Evolutionary conservation across 1,284 basidiomycete genomes (phyloP), one percentile per base, ranked within the genome.

Genomic region (Papiliotrema nemorosa): DNA sequence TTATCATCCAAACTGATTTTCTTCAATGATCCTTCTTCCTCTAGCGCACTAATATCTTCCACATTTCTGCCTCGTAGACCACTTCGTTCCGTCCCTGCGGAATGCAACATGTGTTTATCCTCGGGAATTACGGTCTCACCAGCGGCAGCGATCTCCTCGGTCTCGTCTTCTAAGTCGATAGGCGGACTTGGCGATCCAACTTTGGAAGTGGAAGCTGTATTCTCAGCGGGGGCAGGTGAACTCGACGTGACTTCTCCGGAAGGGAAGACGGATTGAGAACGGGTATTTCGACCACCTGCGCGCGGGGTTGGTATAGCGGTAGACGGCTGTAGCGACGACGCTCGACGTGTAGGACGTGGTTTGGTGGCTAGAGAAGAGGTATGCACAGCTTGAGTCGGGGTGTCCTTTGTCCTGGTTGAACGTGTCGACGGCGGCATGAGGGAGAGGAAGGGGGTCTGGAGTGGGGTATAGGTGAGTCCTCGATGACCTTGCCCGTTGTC

Each of bases 1-100:
- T 31, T 14, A 14, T 31, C 29, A 31, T 31, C 50, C 46, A 53
- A 40, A 56, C 24, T 21, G 14, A 40, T 26, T 13, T 25, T 27
- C 47, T 46, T 58, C 43, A 68, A 59, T 31, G 71, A 52, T 3
- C 71, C 72, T 56, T 73, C 62, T 43, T 74, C 72, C 41, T 70
- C 67, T 25, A 70, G 44, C 24, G 68, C 66, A 21, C 48, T 54
- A 0, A 69, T 16, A 55, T 72, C 67, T 52, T 72, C 69, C 5
- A 72, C 49, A 36, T 69, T 67, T 37, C 69, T 47, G 13, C 59
- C 63, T 39, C 67, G 52, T 41, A 67, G 44, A 12, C 48, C 53
- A 7, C 20, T 42, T 3, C 50, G 47, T 35, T 60, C 54, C 13
- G 47, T 20, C 24, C 12, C 27, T 10, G 33, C 41, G 5, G 44